Conservation (phyloP, 2,329 filamentous ascomycete genomes). For the Pestalotiopsis sp. region DNA sequence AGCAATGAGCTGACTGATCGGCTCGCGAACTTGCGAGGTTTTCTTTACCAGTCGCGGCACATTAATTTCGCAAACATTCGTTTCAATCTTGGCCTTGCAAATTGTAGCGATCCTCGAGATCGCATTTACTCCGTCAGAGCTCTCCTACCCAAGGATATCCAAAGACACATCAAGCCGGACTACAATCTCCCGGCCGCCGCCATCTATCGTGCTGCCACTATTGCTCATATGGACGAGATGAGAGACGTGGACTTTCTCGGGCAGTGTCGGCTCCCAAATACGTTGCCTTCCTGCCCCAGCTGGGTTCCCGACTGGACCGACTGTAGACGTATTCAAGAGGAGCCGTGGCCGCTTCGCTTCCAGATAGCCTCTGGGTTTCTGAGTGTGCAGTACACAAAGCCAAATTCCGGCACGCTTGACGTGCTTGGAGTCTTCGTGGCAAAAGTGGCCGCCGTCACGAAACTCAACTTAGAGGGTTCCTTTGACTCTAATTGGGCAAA, state of each 20-base stretch:
- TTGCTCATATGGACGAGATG: not conserved
- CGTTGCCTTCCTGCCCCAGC: not conserved
- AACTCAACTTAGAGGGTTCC: not conserved
- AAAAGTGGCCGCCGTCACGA: not conserved
- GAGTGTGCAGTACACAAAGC: not conserved
- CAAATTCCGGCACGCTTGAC: not conserved
- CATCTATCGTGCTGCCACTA: not conserved
- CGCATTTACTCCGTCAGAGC: not conserved
- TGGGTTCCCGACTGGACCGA: not conserved
- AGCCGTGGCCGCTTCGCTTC: not conserved
- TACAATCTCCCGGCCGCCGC: not conserved
- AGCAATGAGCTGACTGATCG: not conserved
- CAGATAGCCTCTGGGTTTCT: not conserved
- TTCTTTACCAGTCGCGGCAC: not conserved
- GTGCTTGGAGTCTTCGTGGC: not conserved
- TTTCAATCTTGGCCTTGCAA: not conserved
- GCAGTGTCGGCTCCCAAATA: not conserved
- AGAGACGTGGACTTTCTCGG: not conserved
- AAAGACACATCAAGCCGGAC: not conserved
- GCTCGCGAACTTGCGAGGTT: not conserved
- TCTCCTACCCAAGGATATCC: not conserved
- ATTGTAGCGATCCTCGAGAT: not conserved
- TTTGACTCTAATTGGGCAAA: not conserved
- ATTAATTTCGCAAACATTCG: not conserved
- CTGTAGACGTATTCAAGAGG: not conserved